Conservation (phyloP, 306 rosid genomes). For the Trifolium subterraneum region DNA sequence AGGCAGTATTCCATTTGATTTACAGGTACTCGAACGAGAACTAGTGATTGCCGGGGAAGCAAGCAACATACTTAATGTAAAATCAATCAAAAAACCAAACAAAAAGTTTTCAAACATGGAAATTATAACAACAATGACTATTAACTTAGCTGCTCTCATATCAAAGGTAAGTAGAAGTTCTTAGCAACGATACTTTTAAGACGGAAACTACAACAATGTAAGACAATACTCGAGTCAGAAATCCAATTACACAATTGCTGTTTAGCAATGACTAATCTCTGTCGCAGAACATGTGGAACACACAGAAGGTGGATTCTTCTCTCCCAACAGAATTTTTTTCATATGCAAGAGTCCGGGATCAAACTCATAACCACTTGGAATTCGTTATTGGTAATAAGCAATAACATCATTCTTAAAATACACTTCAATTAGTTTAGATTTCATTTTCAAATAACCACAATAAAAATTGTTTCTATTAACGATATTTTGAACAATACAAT, state of each 20-base stretch:
- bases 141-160: conserved; percentile 10
- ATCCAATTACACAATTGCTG: background rate
- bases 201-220: conserved; percentile 19
- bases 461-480: too few species aligned
- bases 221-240: background rate
- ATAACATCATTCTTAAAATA: too few species aligned
- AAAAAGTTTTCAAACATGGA: background rate
- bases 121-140: background rate
- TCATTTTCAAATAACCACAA: too few species aligned
- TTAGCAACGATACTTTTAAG: background rate
- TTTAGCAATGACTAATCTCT: too few species aligned
- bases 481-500: too few species aligned
- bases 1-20: background rate
- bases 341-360: too few species aligned
- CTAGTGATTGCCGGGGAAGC: background rate
- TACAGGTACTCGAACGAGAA: background rate
- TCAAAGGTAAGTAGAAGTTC: background rate
- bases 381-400: too few species aligned
- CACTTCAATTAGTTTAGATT: too few species aligned
- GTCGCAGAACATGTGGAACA: too few species aligned
- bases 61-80: background rate
- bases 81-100: conserved; percentile 15
- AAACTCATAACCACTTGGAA: too few species aligned
- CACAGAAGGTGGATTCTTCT: too few species aligned
- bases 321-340: too few species aligned